phyloP scores from a whole-genome alignment of 2,329 filamentous ascomycete genomes.

The Rhynchosporium graminicola region DNA sequence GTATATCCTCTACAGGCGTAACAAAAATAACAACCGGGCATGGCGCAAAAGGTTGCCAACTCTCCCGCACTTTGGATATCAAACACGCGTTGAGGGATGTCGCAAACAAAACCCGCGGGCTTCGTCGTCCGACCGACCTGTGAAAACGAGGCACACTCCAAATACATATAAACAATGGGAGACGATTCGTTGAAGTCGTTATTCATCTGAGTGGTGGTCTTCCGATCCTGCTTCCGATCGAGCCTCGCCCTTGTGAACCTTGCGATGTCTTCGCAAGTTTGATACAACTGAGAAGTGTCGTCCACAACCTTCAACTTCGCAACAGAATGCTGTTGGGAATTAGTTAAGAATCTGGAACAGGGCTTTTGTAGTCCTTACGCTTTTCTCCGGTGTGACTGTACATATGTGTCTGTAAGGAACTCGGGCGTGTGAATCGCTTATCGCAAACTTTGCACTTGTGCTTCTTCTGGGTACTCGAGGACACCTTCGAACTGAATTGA shows the following conservation, averaged over 20 bases:
- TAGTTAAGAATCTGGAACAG: constrained; percentile 24
- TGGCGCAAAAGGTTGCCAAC: constrained; percentile 7
- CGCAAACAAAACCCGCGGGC: constrained; percentile 22
- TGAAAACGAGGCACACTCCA: constrained; percentile 10
- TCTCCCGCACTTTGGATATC: constrained; percentile 16
- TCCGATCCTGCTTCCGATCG: constrained; percentile 65
- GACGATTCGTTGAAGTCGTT: constrained; percentile 4
- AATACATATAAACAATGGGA: constrained; percentile 13
- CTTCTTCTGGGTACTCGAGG: constrained; percentile 96
- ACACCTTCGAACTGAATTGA: constrained; percentile 95
- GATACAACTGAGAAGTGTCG: constrained; percentile 97
- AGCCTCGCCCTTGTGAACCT: constrained; percentile 84
- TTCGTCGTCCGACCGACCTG: constrained; percentile 18
- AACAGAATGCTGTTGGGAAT: constrained; percentile 72
- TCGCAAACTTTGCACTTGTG: constrained; percentile 99
- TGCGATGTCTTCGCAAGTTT: constrained; percentile 90
- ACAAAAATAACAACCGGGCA: constrained; percentile 10
- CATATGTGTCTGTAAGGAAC: constrained; percentile 95
- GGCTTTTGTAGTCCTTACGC: constrained; percentile 60
- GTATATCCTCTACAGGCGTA: constrained; percentile 13
- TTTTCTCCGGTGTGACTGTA: constrained; percentile 98
- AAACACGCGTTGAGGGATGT: constrained; percentile 27
- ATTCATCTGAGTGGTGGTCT: constrained; percentile 57
- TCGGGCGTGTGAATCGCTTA: constrained; percentile 93
- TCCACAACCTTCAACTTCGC: constrained; percentile 91